Percentiles rank a stretch among this genome's conserved stretches.
Evolutionary conservation across 371 early-diverging fungal genomes (phyloP).

Genomic region (Rhizopus arrhizus): DNA sequence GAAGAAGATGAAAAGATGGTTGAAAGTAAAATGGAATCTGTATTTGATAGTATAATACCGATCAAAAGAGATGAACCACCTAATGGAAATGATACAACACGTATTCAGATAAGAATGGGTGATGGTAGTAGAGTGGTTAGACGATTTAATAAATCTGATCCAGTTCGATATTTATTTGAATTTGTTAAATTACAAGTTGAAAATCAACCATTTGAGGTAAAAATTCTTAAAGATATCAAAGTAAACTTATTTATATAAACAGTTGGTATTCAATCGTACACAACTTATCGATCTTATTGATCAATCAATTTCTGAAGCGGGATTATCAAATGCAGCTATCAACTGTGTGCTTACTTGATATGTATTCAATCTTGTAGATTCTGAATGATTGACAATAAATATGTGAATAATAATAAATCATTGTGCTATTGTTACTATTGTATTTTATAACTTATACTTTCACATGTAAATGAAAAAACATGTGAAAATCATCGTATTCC

Average conservation of each 20-base stretch:
- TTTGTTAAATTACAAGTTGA: conserved; percentile 64
- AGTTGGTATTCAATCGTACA: conserved; percentile 66
- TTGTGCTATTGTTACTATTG: too few relatives aligned
- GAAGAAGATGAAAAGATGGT: conserved; percentile 22
- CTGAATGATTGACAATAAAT: too few relatives aligned
- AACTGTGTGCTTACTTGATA: conserved; percentile 44
- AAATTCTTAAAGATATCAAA: not conserved
- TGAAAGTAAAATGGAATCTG: conserved; percentile 31
- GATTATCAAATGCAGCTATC: conserved; percentile 65
- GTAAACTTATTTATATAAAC: conserved; percentile 4
- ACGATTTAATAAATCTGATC: conserved; percentile 66
- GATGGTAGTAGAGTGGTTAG: conserved; percentile 69
- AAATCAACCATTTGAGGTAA: conserved; percentile 72
- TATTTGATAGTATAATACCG: conserved; percentile 52
- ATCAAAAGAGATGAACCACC: conserved; percentile 55
- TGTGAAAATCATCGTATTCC: too few relatives aligned
- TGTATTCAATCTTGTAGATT: not conserved
- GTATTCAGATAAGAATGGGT: conserved; percentile 73
- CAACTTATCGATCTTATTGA: conserved; percentile 63
- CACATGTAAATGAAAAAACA: too few relatives aligned
- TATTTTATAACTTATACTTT: too few relatives aligned
- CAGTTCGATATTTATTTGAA: conserved; percentile 69
- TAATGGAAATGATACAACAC: conserved; percentile 58
- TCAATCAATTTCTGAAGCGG: conserved; percentile 68
- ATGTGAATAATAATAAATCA: not conserved